phyloP scores from a whole-genome alignment of 1,284 basidiomycete species.

The Sanghuangporus sanghuang region DNA sequence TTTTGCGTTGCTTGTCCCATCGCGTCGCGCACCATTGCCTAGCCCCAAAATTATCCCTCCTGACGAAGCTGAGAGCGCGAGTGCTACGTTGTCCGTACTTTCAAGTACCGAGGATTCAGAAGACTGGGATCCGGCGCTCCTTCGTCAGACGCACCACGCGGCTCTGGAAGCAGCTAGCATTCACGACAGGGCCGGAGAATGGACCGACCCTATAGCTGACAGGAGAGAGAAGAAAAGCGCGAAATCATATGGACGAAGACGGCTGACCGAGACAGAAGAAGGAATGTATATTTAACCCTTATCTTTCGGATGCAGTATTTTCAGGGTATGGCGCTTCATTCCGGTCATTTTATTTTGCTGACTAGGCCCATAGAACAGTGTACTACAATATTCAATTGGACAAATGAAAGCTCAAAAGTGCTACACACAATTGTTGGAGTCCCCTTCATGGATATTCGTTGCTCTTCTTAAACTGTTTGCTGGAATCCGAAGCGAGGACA shows the following conservation, averaged over 20 bases:
- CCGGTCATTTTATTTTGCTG: neutral
- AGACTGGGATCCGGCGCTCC: conserved; percentile 6
- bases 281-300: conserved; percentile 49
- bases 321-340: neutral
- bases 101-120: neutral
- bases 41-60: neutral
- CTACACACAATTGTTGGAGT: too few species aligned
- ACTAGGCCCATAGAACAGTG: too few species aligned
- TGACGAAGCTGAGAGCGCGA: neutral
- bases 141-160: conserved; percentile 31
- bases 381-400: too few species aligned
- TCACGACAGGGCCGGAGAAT: neutral
- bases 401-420: too few species aligned
- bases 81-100: neutral
- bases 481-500: too few species aligned
- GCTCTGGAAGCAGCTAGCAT: conserved; percentile 31
- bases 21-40: conserved; percentile 34
- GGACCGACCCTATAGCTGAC: conserved; percentile 14
- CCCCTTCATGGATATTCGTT: too few species aligned
- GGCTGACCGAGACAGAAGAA: conserved; percentile 39
- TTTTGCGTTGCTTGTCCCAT: conserved; percentile 45
- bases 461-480: too few species aligned
- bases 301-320: neutral
- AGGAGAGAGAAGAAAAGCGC: conserved; percentile 9
- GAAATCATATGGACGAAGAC: conserved; percentile 10